Percentiles rank a stretch among this genome's conserved stretches.
phyloP scores from a whole-genome alignment of 768 basidiomycete species.

The Kwoniella dejecticola region DNA sequence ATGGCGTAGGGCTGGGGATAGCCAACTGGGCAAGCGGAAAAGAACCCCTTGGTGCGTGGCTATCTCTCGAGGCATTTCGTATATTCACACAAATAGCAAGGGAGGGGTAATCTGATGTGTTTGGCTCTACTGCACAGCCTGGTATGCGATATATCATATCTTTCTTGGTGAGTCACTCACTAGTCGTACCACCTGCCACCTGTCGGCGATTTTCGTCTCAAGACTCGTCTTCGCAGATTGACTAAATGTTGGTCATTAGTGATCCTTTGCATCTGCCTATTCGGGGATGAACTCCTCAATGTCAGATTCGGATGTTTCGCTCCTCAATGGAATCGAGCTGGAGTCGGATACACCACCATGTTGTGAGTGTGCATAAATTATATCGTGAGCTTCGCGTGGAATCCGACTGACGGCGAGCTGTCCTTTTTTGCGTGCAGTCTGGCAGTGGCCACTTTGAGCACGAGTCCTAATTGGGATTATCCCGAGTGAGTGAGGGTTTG shows the following conservation, averaged over 20 bases:
- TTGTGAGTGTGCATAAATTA: slow-evolving; percentile 26
- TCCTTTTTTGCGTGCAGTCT: slow-evolving; percentile 14
- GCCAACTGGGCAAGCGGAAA: slow-evolving; percentile 33
- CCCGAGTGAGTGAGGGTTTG: slow-evolving; percentile 15
- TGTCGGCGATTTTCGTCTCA: no score
- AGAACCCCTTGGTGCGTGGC: slow-evolving; percentile 41
- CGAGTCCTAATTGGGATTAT: slow-evolving; percentile 33
- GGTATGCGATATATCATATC: slow-evolving; percentile 39
- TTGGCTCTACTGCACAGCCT: no score
- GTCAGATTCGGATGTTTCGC: slow-evolving; percentile 42
- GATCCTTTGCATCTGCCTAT: slow-evolving; percentile 35
- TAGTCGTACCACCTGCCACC: not conserved
- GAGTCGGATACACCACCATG: slow-evolving; percentile 44
- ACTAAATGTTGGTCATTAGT: no score
- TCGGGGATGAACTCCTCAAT: slow-evolving; percentile 41
- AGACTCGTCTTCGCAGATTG: no score
- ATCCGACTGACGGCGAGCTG: not conserved
- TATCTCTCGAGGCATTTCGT: not conserved
- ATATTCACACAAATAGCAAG: no score
- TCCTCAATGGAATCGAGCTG: slow-evolving; percentile 42
- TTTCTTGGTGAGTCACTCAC: slow-evolving; percentile 22
- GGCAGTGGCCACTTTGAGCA: slow-evolving; percentile 23
- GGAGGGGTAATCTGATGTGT: no score
- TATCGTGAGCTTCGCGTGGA: no score
- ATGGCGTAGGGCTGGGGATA: slow-evolving; percentile 35